Conservation (phyloP, 2,329 filamentous ascomycete genomes). For the Penicillium sp. region DNA sequence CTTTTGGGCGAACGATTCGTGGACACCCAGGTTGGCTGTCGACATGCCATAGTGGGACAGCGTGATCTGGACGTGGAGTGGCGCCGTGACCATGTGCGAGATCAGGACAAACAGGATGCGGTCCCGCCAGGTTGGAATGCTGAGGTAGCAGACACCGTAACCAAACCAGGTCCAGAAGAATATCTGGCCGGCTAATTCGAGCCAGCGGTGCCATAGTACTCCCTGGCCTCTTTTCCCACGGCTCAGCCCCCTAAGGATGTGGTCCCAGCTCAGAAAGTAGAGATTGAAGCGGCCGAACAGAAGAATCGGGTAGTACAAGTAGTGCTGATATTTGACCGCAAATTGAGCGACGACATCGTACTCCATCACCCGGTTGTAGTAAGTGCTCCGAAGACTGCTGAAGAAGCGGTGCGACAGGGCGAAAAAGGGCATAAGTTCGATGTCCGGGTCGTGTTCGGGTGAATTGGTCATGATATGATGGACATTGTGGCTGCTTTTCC, state of each 20-base stretch:
- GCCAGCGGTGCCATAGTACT: conserved; percentile 80
- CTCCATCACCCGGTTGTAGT: conserved; percentile 79
- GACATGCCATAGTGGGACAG: conserved; percentile 94
- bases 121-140: conserved; percentile 70
- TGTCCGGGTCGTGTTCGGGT: background rate
- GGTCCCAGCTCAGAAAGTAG: conserved; percentile 80
- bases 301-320: conserved; percentile 82
- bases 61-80: conserved; percentile 87
- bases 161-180: conserved; percentile 90
- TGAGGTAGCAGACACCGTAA: conserved; percentile 76
- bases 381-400: conserved; percentile 71
- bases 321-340: conserved; percentile 75
- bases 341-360: conserved; percentile 77
- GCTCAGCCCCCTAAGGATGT: conserved; percentile 71
- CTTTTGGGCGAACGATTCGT: conserved; percentile 86
- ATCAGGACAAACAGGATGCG: conserved; percentile 77
- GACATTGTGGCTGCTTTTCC: background rate
- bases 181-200: conserved; percentile 76
- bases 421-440: background rate
- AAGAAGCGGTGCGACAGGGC: background rate
- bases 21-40: conserved; percentile 79
- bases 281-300: conserved; percentile 85
- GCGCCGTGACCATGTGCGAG: conserved; percentile 79
- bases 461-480: background rate
- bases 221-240: conserved; percentile 50